Percentiles rank a stretch among this genome's conserved stretches.
These are phyloP conservation scores for Crithidia expoeki DNA, from an alignment of 208 protist genomes.

Conservation along the genomic window DNA sequence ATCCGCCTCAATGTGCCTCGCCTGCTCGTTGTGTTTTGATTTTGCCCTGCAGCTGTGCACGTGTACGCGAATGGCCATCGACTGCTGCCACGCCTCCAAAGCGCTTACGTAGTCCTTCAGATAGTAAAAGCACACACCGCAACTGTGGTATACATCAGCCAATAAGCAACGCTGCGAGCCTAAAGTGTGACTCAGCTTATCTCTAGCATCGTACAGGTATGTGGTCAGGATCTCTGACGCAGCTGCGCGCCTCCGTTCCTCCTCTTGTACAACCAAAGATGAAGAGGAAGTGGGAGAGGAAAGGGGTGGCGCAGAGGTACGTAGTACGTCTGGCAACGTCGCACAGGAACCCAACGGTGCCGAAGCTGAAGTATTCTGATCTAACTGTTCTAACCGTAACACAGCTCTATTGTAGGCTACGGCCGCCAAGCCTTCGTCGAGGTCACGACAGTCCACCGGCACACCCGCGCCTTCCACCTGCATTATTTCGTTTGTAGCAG, in stretches of 20 bases:
- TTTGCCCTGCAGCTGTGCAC: neutral
- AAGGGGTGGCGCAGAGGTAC: neutral
- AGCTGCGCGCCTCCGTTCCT: neutral
- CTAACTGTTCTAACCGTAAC: conserved; percentile 45
- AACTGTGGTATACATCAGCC: conserved; percentile 67
- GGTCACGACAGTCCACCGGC: neutral
- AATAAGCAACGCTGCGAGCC: conserved; percentile 46
- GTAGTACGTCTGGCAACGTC: neutral
- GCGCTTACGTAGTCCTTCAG: conserved; percentile 18
- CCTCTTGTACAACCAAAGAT: neutral
- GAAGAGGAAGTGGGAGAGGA: neutral
- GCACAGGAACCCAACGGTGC: neutral
- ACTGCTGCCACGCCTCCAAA: conserved; percentile 35
- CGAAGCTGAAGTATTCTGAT: neutral
- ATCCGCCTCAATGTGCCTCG: neutral
- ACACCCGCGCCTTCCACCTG: neutral
- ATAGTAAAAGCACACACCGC: conserved; percentile 57
- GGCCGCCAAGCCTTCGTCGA: conserved; percentile 32
- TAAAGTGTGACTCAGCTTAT: conserved; percentile 34
- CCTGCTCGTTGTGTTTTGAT: neutral
- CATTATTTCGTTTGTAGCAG: neutral
- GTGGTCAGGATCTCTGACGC: conserved; percentile 5
- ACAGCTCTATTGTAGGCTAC: conserved; percentile 58
- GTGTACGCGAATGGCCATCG: conserved; percentile 29
- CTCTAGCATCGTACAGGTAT: conserved; percentile 39